A percentile compares a stretch with the other conserved stretches of the same genome.
Conservation (phyloP, 208 protist species). For the Acanthamoeba lenticulata region DNA sequence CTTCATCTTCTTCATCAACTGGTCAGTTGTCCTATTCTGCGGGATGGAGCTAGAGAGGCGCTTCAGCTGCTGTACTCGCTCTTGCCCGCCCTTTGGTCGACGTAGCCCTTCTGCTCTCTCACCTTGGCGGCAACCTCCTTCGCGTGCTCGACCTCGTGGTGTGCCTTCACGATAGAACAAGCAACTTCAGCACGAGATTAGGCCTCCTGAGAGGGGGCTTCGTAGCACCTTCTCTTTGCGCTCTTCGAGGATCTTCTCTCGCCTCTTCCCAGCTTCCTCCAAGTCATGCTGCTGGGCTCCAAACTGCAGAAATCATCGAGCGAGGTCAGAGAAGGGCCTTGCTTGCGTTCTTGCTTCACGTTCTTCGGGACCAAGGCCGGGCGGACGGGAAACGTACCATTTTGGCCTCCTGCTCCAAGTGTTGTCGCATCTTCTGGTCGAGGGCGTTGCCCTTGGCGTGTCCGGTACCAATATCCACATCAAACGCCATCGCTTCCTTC, state of each 20-base stretch:
- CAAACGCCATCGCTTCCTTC: conserved; percentile 50
- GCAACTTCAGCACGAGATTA: too few relatives aligned
- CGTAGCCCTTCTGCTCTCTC: conserved; percentile 2
- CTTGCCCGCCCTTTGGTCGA: neutral
- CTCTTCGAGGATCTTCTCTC: neutral
- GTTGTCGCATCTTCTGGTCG: neutral
- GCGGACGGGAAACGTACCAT: too few relatives aligned
- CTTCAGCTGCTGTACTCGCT: neutral
- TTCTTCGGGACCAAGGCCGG: too few relatives aligned
- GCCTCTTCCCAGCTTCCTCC: conserved; percentile 22
- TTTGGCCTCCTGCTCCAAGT: conserved; percentile 10
- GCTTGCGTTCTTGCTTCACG: too few relatives aligned
- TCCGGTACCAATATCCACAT: neutral
- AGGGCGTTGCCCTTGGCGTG: neutral
- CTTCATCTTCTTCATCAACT: too few relatives aligned
- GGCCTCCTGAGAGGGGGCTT: too few relatives aligned
- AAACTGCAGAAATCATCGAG: too few relatives aligned
- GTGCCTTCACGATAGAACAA: neutral
- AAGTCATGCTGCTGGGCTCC: neutral
- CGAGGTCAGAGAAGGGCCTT: neutral
- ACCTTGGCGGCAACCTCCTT: conserved; percentile 35
- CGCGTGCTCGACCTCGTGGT: neutral
- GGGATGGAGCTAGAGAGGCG: too few relatives aligned
- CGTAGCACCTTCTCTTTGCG: conserved; percentile 52
- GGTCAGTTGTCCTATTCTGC: too few relatives aligned